Evolutionary conservation across 768 basidiomycete genomes (phyloP).

Genomic region (Xerocomellus chrysenteron): DNA sequence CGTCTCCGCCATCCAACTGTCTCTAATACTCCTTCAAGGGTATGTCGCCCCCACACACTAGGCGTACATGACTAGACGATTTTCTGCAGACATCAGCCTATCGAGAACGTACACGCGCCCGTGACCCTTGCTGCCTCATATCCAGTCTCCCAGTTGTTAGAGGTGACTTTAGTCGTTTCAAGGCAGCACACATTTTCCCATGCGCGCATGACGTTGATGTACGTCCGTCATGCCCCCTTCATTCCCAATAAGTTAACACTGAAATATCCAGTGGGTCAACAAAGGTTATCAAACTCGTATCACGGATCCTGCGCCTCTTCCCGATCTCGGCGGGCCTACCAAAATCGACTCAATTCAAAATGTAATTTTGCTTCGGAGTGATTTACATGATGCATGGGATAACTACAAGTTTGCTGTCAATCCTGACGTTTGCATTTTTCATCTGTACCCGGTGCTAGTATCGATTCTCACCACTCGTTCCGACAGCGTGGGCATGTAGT

Average conservation of each 20-base stretch:
- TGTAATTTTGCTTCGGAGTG: conserved; percentile 26
- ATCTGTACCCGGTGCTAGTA: not conserved
- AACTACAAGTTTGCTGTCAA: conserved; percentile 29
- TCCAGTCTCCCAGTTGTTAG: not conserved
- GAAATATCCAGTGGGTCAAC: conserved; percentile 18
- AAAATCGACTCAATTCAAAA: conserved; percentile 29
- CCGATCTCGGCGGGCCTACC: conserved; percentile 9
- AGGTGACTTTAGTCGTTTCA: not conserved
- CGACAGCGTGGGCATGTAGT: not conserved
- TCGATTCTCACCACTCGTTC: not conserved
- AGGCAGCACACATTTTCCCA: conserved; percentile 21
- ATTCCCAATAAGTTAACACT: conserved; percentile 2
- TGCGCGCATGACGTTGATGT: conserved; percentile 23
- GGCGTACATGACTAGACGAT: not conserved
- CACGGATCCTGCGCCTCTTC: conserved; percentile 14
- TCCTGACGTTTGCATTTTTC: conserved; percentile 20
- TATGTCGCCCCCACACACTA: not conserved
- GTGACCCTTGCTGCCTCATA: not conserved
- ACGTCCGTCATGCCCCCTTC: not conserved
- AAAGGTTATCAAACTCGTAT: conserved; percentile 19
- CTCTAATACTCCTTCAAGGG: not conserved
- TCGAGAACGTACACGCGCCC: not conserved
- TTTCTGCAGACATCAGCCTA: not conserved
- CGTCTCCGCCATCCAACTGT: not conserved
- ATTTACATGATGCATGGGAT: conserved; percentile 26